Evolutionary conservation across 768 basidiomycete genomes (phyloP), one percentile per base, ranked within the genome.

Genomic region (Xanthoconium purpureum): DNA sequence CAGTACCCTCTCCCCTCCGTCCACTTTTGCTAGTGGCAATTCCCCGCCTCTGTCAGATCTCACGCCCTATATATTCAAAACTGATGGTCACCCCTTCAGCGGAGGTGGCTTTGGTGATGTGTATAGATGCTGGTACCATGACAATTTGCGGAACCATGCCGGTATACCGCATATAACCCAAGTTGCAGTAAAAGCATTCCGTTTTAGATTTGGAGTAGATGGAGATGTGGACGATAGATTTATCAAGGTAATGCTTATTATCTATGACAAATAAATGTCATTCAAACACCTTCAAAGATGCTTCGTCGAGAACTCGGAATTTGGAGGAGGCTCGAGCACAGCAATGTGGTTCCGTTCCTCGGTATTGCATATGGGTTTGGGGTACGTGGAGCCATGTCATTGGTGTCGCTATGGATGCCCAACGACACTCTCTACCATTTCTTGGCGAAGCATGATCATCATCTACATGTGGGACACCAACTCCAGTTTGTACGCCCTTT

Each of bases 291-390:
- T 15, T 35, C 5, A 1, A 5, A 68, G 71, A 57, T 68, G 50
- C 42, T 69, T 37, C 63, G 55, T 54, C 61, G 68, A 42, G 71
- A 72, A 35, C 56, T 73, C 9, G 63, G 61, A 10, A 67, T 72
- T 30, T 73, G 71, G 72, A 63, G 49, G 49, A 38, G 58, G 35
- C 54, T 73, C 0, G n/a, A 61, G 1, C 68, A 72, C 44, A 11
- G 11, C 15, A 66, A 71, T 36, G 38, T 73, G 1, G 56, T 73
- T 13, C 71, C 53, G 1, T 62, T 73, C 32, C 60, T 66, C 15
- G 37, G 57, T 6, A 29, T 58, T n/a, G n/a, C n/a, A n/a, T n/a
- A n/a, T n/a, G n/a, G n/a, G n/a, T n/a, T n/a, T n/a, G n/a, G n/a
- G n/a, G n/a, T n/a, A n/a, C n/a, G n/a, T n/a, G n/a, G n/a, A n/a